These are phyloP conservation scores for Venturia pyrina DNA, from an alignment of 2,329 filamentous ascomycete genomes.

Conservation along the genomic window DNA sequence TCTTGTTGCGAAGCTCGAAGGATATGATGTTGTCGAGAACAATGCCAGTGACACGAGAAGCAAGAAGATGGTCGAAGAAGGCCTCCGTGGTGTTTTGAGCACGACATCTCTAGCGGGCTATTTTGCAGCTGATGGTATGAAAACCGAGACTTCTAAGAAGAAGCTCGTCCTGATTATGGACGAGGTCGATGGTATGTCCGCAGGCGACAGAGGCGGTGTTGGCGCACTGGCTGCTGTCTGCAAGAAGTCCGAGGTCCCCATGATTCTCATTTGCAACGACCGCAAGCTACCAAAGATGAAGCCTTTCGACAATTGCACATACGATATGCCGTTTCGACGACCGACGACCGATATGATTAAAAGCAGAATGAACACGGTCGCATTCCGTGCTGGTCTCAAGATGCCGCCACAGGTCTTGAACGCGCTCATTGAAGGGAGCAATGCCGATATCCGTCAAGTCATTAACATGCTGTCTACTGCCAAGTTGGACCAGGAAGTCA, in stretches of 20 bases:
- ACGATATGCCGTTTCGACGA: slow-evolving; percentile 76
- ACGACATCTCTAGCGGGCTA: slow-evolving; percentile 88
- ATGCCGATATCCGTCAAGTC: slow-evolving; percentile 92
- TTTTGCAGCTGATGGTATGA: slow-evolving; percentile 75
- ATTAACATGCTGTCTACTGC: slow-evolving; percentile 97
- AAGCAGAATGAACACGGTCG: slow-evolving; percentile 89
- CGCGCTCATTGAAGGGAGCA: slow-evolving; percentile 87
- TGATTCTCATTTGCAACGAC: slow-evolving; percentile 98
- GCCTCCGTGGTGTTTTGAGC: slow-evolving; percentile 81
- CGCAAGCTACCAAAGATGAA: slow-evolving; percentile 93
- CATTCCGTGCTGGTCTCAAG: slow-evolving; percentile 81
- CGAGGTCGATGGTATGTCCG: slow-evolving; percentile 98
- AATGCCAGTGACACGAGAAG: slow-evolving; percentile 94
- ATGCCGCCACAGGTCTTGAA: slow-evolving; percentile 76
- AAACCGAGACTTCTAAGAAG: slow-evolving; percentile 72
- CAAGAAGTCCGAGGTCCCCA: slow-evolving; percentile 87
- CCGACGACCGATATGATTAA: slow-evolving; percentile 87
- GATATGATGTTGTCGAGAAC: slow-evolving; percentile 86
- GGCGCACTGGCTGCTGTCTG: slow-evolving; percentile 89
- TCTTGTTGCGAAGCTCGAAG: slow-evolving; percentile 82
- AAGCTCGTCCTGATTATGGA: slow-evolving; percentile 98
- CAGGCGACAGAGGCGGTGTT: slow-evolving; percentile 89
- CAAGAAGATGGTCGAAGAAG: slow-evolving; percentile 87
- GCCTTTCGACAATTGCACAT: slow-evolving; percentile 81
- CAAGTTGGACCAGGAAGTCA: slow-evolving; percentile 68